Evolutionary conservation across 2,329 filamentous ascomycete species (phyloP), one percentile per base, ranked within the genome.

Genomic region (Tetracladium maxilliforme): DNA sequence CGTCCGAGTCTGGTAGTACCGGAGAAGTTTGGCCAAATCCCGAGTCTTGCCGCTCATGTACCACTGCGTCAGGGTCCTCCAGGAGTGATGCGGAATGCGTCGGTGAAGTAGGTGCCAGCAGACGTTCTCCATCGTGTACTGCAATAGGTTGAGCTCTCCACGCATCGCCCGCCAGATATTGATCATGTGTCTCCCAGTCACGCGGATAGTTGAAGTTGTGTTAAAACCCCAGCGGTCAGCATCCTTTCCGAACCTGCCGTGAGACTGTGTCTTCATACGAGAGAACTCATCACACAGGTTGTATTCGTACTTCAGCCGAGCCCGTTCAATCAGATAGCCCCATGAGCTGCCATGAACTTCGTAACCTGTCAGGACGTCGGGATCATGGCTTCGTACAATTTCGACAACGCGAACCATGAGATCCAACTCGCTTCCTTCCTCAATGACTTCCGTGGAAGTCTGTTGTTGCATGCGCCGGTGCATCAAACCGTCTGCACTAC

Each of bases 161-260:
- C 83, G 70, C 86, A 98, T 94, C 1, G 86, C 84, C 39, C 87
- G 70, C 84, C 90, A 95, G 22, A 95, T 79, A 38, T 95, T 95
- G 54, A 98, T 86, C 63, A 92, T 83, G 44, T 95, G 87, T 32
- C 90, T 68, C 5, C 90, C 90, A 1, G 86, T 94, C n/a, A 98
- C 70, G 29, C 74, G 73, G 36, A 95, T 84, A 4, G 82, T 87
- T 3, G 84, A 93, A 0, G 86, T 92, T 27, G 86, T 84, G 33
- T 83, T 90, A 55, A 92, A 93, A 0, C 86, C 87, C 87, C 87
- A 95, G 35, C 71, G 67, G 46, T 94, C 86, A 24, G 71, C 72
- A 14, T 92, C 81, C 47, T 82, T 92, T 12, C 82, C 82, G 41
- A 86, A 86, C 27, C 77, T 70, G 4, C 83, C 81, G 44, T 86